Evolutionary conservation across 306 rosid genomes (phyloP).

Genomic region (Cicer pinnatifidum): DNA sequence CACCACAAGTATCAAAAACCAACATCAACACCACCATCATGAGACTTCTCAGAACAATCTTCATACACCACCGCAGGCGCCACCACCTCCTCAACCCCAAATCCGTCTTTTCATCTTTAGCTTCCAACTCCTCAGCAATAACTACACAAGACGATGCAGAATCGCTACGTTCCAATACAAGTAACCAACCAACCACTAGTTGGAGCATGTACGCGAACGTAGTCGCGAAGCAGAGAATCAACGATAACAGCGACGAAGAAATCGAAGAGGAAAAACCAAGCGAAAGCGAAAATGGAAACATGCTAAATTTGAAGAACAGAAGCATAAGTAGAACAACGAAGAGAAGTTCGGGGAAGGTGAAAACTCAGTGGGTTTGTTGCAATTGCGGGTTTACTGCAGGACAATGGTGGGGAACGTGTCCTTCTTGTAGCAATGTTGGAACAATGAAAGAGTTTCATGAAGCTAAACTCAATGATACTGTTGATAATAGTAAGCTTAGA

Average conservation of each 20-base stretch:
- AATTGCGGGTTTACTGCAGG: conserved; percentile 66
- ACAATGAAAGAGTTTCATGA: conserved; percentile 61
- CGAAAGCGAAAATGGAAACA: conserved; percentile 31
- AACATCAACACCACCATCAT: conserved; percentile 20
- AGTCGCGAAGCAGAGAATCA: conserved; percentile 22
- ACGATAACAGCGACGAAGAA: conserved; percentile 17
- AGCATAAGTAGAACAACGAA: conserved; percentile 27
- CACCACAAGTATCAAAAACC: background rate
- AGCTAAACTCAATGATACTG: conserved; percentile 18
- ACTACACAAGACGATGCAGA: background rate
- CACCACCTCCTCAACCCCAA: conserved; percentile 43
- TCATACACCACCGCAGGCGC: conserved; percentile 46
- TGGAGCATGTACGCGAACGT: conserved; percentile 59
- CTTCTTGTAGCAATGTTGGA: conserved; percentile 50
- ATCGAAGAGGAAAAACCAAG: conserved; percentile 20
- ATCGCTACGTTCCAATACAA: conserved; percentile 3
- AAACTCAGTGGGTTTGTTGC: conserved; percentile 68
- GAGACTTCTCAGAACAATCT: conserved; percentile 61
- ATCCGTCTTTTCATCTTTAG: conserved; percentile 7
- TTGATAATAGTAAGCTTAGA: conserved; percentile 33
- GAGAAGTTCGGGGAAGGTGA: conserved; percentile 56
- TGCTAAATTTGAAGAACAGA: conserved; percentile 13
- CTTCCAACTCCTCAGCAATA: background rate
- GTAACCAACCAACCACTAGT: background rate
- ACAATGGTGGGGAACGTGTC: conserved; percentile 86